phyloP scores from a whole-genome alignment of 768 basidiomycete species.

The Agaricus blazei region DNA sequence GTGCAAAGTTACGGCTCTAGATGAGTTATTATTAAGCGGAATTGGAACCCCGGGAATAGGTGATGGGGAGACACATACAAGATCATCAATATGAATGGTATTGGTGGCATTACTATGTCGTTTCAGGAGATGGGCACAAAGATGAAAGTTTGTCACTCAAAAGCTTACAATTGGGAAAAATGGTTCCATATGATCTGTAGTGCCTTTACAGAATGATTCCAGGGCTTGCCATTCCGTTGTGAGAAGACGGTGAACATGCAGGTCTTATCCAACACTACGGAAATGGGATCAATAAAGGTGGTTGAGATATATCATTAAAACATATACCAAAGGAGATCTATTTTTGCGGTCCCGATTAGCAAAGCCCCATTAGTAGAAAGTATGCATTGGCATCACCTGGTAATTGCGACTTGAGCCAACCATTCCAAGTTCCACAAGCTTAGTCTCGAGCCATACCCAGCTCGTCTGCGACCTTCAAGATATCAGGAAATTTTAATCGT shows the following conservation, averaged over 20 bases:
- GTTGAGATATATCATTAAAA: not conserved
- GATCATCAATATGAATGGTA: conserved; percentile 86
- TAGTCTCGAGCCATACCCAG: conserved; percentile 88
- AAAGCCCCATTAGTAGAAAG: not conserved
- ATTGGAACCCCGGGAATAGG: not conserved
- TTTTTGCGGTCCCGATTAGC: not conserved
- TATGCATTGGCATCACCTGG: conserved; percentile 39
- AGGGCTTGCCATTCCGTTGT: conserved; percentile 63
- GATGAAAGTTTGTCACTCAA: not conserved
- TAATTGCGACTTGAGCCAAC: conserved; percentile 67
- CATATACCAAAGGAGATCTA: conserved; percentile 61
- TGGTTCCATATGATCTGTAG: conserved; percentile 85
- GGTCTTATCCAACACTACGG: conserved; percentile 74
- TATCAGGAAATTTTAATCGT: not conserved
- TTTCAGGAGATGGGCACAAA: not conserved
- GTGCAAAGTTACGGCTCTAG: conserved; percentile 79
- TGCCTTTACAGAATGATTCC: conserved; percentile 78
- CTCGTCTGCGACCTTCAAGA: conserved; percentile 71
- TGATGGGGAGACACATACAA: conserved; percentile 35
- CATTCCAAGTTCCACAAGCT: conserved; percentile 84
- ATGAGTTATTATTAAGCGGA: conserved; percentile 1
- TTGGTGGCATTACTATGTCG: conserved; percentile 52
- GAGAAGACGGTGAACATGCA: conserved; percentile 88
- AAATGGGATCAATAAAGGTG: not conserved
- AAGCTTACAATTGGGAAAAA: conserved; percentile 69